Evolutionary conservation across 805 yeast species (phyloP).

Genomic region (Spathaspora passalidarum): DNA sequence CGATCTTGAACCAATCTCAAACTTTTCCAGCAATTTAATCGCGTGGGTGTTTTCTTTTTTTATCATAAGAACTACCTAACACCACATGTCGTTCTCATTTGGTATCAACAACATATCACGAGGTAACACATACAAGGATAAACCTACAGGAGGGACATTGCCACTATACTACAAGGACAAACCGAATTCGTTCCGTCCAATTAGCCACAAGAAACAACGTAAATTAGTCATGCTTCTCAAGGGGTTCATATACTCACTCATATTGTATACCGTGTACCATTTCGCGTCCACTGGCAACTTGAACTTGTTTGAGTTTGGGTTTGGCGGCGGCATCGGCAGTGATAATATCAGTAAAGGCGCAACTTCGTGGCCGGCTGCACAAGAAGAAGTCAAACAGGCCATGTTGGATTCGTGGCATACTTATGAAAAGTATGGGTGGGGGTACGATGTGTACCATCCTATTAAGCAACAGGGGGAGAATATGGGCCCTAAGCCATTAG

Average conservation of each 20-base stretch:
- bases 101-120: slow-evolving; percentile 8
- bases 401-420: slow-evolving; percentile 77
- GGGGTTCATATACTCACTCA: slow-evolving; percentile 38
- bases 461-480: slow-evolving; percentile 58
- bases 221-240: slow-evolving; percentile 37
- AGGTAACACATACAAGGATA: slow-evolving; percentile 10
- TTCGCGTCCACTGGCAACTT: slow-evolving; percentile 6
- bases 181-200: slow-evolving; percentile 15
- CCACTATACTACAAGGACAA: slow-evolving; percentile 38
- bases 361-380: slow-evolving; percentile 45
- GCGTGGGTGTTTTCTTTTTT: not conserved
- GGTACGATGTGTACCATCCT: slow-evolving; percentile 75
- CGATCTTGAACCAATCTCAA: not conserved
- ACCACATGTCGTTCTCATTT: slow-evolving; percentile 9
- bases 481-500: slow-evolving; percentile 80
- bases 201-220: slow-evolving; percentile 4
- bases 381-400: slow-evolving; percentile 58
- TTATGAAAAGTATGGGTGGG: slow-evolving; percentile 78
- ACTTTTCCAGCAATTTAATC: not conserved
- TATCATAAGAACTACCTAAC: not conserved
- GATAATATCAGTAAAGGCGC: not conserved
- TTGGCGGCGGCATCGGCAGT: not conserved
- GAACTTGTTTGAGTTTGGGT: not conserved
- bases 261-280: slow-evolving; percentile 40
- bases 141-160: slow-evolving; percentile 13